Conservation (phyloP, 352 stramenopile species). For the Phytophthora vignae region DNA sequence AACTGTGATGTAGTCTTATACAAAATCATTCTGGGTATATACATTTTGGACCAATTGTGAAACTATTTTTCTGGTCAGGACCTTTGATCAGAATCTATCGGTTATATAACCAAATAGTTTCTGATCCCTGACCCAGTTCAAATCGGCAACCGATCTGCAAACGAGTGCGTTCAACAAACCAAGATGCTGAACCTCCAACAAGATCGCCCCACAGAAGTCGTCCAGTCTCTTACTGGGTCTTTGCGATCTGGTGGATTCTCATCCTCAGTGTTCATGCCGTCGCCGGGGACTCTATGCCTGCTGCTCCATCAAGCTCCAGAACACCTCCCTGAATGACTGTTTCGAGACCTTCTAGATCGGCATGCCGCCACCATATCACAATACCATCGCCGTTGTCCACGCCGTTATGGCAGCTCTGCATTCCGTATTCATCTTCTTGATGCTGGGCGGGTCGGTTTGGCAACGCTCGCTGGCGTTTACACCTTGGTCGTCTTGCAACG, state of each 20-base stretch:
- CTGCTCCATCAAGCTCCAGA: conserved; percentile 11
- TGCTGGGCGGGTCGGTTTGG: conserved; percentile 1
- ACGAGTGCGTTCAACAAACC: too few relatives aligned
- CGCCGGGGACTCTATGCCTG: neutral
- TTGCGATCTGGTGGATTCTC: conserved; percentile 21
- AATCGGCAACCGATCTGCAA: too few relatives aligned
- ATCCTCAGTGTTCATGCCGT: conserved; percentile 18
- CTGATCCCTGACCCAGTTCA: too few relatives aligned
- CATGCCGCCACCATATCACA: conserved; percentile 13
- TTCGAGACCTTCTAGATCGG: conserved; percentile 28
- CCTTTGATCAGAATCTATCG: too few relatives aligned
- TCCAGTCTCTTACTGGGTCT: conserved; percentile 8
- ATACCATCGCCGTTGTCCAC: conserved; percentile 17
- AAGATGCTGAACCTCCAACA: neutral
- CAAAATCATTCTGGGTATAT: too few relatives aligned
- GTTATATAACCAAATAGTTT: too few relatives aligned
- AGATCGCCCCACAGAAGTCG: neutral
- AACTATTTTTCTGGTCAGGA: too few relatives aligned
- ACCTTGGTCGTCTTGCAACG: conserved; percentile 1
- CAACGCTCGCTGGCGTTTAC: conserved; percentile 14
- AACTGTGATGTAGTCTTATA: too few relatives aligned
- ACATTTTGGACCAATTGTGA: too few relatives aligned
- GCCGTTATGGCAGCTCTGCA: conserved; percentile 26
- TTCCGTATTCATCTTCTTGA: conserved; percentile 10
- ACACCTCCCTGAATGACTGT: conserved; percentile 6